A percentile compares a stretch with the other conserved stretches of the same genome.
phyloP scores from a whole-genome alignment of 768 basidiomycete genomes.

The Calocybe cyanea region DNA sequence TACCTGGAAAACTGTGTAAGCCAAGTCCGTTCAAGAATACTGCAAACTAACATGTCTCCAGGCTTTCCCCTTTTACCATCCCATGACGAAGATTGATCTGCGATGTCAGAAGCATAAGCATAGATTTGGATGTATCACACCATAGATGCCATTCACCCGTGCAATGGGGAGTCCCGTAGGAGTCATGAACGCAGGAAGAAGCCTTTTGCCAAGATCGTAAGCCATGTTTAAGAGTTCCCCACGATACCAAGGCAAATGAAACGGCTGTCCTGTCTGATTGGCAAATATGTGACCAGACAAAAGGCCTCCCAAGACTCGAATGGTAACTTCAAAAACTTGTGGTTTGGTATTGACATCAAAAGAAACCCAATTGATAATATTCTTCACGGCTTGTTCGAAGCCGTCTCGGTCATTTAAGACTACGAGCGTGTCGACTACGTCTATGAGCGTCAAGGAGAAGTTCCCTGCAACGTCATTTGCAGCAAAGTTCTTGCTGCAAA shows the following conservation, averaged over 20 bases:
- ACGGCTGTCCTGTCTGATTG: slow-evolving; percentile 58
- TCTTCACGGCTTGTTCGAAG: slow-evolving; percentile 81
- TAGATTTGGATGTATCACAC: neutral
- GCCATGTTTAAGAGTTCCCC: slow-evolving; percentile 80
- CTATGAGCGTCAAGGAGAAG: slow-evolving; percentile 80
- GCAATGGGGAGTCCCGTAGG: slow-evolving; percentile 92
- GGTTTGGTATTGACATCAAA: slow-evolving; percentile 94
- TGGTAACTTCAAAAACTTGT: slow-evolving; percentile 98
- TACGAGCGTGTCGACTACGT: slow-evolving; percentile 86
- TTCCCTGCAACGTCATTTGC: slow-evolving; percentile 94
- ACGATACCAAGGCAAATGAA: slow-evolving; percentile 80
- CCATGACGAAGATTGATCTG: slow-evolving; percentile 86
- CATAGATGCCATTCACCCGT: slow-evolving; percentile 46
- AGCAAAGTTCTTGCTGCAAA: slow-evolving; percentile 59
- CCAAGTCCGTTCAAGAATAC: slow-evolving; percentile 1
- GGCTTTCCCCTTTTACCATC: slow-evolving; percentile 66
- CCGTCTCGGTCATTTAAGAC: slow-evolving; percentile 75
- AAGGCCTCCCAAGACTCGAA: slow-evolving; percentile 88
- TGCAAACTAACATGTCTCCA: slow-evolving; percentile 75
- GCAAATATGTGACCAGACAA: slow-evolving; percentile 83
- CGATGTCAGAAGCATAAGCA: slow-evolving; percentile 5
- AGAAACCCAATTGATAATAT: slow-evolving; percentile 77
- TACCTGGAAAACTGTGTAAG: slow-evolving; percentile 44
- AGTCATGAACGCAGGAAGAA: slow-evolving; percentile 90
- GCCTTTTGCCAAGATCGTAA: slow-evolving; percentile 77